Evolutionary conservation across 2,329 filamentous ascomycete species (phyloP), one percentile per base, ranked within the genome.

Genomic region (Calonectria honghensis): DNA sequence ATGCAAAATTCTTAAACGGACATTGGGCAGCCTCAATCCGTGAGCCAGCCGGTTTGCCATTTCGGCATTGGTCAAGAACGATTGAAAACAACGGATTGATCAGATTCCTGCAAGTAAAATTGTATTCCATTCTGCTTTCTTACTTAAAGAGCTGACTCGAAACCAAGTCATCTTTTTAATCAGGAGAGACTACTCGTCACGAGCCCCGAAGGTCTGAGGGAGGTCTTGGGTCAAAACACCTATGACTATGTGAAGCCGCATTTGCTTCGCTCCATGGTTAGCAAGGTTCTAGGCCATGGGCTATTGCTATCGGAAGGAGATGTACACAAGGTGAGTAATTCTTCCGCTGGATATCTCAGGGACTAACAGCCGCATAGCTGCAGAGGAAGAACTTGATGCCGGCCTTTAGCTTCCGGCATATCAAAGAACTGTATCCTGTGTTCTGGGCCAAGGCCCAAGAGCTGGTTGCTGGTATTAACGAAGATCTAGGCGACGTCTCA

Each of bases 301-400:
- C n/a, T 77, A 0, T 2, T 77, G 0, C 50, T 77, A 0, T 77
- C 75, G 0, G 76, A 77, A 9, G 75, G 76, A 57, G 75, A 77
- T 18, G 52, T 77, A 0, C 76, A 77, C 64, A 77, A 77, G 67
- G 77, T 75, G 66, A 10, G 18, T 6, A 14, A 27, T 32, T 45
- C 1, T 2, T 29, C 20, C 13, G 1, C 10, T 3, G 24, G 9
- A 13, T 57, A 7, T 65, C 9, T 7, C 13, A 4, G 4, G 1
- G 10, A 32, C 76, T 78, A 20, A 78, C 6, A 2, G 0, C 0
- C 2, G 3, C n/a, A 32, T 7, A 78, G 76, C 35, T 76, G 69
- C 77, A 78, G 71, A 73, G 77, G 10, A 78, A 78, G 52, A 73
- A 75, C 11, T 20, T 78, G 11, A 78, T 76, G 76, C 76, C 76